Conservation (phyloP, 805 yeast species). For the Kockiozyma suomiensis region DNA sequence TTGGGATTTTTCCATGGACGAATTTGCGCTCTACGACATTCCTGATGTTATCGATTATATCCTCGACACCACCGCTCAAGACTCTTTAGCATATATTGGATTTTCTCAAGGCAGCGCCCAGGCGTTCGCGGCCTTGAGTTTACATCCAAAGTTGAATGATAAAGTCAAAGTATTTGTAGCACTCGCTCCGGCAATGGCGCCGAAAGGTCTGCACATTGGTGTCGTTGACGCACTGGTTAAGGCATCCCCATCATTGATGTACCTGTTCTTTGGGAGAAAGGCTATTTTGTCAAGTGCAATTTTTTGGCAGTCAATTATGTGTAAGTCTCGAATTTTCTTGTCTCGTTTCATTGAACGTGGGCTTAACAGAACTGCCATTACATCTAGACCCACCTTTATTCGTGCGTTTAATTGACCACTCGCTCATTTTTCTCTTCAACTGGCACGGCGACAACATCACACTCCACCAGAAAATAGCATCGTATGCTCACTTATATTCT, state of each 20-base stretch:
- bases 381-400: constrained; percentile 64
- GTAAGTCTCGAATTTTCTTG: constrained; percentile 1
- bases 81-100: constrained; percentile 70
- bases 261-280: constrained; percentile 69
- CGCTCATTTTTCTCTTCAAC: constrained; percentile 69
- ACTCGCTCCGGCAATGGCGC: constrained; percentile 92
- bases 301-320: constrained; percentile 77
- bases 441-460: constrained; percentile 79
- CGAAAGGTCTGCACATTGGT: constrained; percentile 77
- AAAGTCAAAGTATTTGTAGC: constrained; percentile 67
- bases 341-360: no score
- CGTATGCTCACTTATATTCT: constrained; percentile 85
- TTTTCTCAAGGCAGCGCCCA: constrained; percentile 96
- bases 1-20: constrained; percentile 92
- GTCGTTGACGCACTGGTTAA: constrained; percentile 73
- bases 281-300: constrained; percentile 74
- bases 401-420: constrained; percentile 67
- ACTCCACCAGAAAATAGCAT: constrained; percentile 70
- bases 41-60: constrained; percentile 82
- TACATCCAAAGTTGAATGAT: constrained; percentile 61
- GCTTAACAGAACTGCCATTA: no score
- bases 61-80: constrained; percentile 52
- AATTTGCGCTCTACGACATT: constrained; percentile 86
- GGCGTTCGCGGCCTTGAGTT: constrained; percentile 77
- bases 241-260: constrained; percentile 74